phyloP scores from a whole-genome alignment of 139 green algal species.

The Chlamydomonas asymmetrica region DNA sequence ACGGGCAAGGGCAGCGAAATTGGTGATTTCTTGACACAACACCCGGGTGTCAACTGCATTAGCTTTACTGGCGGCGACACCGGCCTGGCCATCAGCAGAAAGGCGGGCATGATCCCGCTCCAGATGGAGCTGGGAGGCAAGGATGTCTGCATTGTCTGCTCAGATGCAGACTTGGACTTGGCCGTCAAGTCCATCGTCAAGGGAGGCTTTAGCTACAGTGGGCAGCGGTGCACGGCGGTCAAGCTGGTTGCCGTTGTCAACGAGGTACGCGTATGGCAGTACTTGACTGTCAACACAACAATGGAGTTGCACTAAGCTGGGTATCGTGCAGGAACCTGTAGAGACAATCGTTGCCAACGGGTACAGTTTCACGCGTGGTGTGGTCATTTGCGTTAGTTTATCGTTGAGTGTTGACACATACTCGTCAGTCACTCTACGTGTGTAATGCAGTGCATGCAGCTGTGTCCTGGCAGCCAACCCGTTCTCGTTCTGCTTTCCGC shows the following conservation, averaged over 20 bases:
- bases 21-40: conserved; percentile 93
- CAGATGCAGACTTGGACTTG: conserved; percentile 88
- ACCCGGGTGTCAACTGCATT: conserved; percentile 86
- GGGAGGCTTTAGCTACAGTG: conserved; percentile 90
- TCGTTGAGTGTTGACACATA: too few species aligned
- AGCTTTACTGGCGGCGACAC: conserved; percentile 90
- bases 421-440: too few species aligned
- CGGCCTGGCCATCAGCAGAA: conserved; percentile 56
- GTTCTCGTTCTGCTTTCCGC: too few species aligned
- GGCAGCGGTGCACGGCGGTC: conserved; percentile 93
- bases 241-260: conserved; percentile 85
- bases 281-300: not conserved
- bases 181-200: conserved; percentile 92
- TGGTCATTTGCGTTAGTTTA: too few species aligned
- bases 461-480: too few species aligned
- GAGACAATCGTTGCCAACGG: too few species aligned
- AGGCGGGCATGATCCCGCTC: conserved; percentile 91
- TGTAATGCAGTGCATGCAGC: too few species aligned
- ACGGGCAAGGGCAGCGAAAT: conserved; percentile 92
- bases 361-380: too few species aligned
- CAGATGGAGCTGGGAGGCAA: conserved; percentile 99
- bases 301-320: not conserved
- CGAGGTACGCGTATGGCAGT: conserved; percentile 2
- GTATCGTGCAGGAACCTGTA: not conserved
- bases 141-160: conserved; percentile 87